These are phyloP conservation scores for Trifolium fragiferum DNA, from an alignment of 306 rosid species.

Conservation along the genomic window DNA sequence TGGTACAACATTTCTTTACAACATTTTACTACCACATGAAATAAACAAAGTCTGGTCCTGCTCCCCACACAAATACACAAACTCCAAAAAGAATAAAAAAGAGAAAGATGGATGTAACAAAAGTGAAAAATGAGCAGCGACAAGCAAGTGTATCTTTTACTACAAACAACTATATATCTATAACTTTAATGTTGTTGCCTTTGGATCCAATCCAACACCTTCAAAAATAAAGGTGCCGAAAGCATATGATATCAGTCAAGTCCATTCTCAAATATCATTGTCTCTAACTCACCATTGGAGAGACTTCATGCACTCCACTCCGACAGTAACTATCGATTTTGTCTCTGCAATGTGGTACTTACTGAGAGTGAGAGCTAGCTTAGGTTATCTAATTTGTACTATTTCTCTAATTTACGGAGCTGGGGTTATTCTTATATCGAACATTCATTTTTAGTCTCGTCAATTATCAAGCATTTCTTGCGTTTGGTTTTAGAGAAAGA, in stretches of 20 bases:
- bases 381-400: background rate
- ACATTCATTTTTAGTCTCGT: no score
- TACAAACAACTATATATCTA: no score
- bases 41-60: slow-evolving; percentile 13
- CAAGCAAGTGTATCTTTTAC: slow-evolving; percentile 46
- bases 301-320: slow-evolving; percentile 34
- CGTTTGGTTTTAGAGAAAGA: no score
- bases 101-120: background rate
- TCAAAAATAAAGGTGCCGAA: slow-evolving; percentile 46
- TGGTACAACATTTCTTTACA: no score
- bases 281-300: slow-evolving; percentile 17
- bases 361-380: background rate
- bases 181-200: slow-evolving; percentile 34
- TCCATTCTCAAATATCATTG: slow-evolving; percentile 37
- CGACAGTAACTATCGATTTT: background rate
- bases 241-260: slow-evolving; percentile 31
- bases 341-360: background rate
- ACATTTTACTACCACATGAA: no score
- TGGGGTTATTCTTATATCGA: no score
- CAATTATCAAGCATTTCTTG: no score
- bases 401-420: no score
- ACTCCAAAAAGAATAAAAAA: slow-evolving; percentile 36
- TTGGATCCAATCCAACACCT: slow-evolving; percentile 12
- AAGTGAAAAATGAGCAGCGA: slow-evolving; percentile 39
- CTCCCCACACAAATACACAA: slow-evolving; percentile 42